Conservation (phyloP, 2,329 filamentous ascomycete species). For the Monosporascus sp. region DNA sequence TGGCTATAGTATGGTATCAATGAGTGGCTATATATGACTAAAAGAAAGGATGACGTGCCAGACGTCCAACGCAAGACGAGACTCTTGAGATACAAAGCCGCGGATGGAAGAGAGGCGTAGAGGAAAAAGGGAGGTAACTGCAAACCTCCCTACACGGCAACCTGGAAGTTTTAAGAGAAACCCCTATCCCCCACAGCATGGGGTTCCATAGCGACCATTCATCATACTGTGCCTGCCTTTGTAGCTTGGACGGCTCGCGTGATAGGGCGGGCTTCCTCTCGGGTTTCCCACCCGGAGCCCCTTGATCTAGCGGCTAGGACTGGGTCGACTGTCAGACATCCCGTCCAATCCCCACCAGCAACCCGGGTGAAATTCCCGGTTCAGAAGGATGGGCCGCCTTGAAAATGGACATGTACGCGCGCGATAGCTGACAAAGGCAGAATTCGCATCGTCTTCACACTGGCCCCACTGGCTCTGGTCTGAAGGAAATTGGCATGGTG, state of each 20-base stretch:
- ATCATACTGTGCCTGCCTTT: neutral
- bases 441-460: neutral
- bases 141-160: neutral
- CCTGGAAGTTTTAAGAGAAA: neutral
- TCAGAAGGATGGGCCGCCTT: neutral
- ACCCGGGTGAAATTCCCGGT: neutral
- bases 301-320: neutral
- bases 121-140: slow-evolving; percentile 5
- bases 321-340: neutral
- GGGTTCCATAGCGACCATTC: neutral
- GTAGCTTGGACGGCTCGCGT: neutral
- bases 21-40: slow-evolving; percentile 17
- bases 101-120: slow-evolving; percentile 15
- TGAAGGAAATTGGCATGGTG: neutral
- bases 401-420: neutral
- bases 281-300: neutral
- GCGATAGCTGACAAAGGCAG: neutral
- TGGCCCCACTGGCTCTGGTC: neutral
- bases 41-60: slow-evolving; percentile 40
- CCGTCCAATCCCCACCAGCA: neutral
- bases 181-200: neutral
- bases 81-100: slow-evolving; percentile 23
- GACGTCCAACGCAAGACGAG: slow-evolving; percentile 37
- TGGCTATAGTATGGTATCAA: slow-evolving; percentile 22
- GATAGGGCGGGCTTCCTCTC: neutral